Evolutionary conservation across 2,329 filamentous ascomycete genomes (phyloP).

Genomic region (Fusarium sp.): DNA sequence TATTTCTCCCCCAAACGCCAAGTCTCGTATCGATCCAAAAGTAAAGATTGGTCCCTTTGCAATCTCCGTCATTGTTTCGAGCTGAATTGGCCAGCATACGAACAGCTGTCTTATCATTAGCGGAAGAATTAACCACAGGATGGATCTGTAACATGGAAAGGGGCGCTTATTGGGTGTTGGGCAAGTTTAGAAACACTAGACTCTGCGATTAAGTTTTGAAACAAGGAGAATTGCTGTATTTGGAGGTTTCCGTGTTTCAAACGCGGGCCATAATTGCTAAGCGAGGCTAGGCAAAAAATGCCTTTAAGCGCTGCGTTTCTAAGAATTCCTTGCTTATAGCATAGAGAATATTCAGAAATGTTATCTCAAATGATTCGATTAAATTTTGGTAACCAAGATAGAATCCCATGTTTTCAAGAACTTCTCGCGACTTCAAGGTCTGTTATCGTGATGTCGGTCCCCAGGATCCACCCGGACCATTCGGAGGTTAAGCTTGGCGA

Average conservation of each 20-base stretch:
- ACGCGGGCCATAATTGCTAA: background rate
- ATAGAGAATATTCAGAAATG: background rate
- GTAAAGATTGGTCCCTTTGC: background rate
- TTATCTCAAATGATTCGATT: too few species aligned
- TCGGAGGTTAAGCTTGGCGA: background rate
- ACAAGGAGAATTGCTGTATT: conserved; percentile 18
- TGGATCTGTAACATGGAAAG: conserved; percentile 5
- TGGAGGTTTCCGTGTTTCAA: conserved; percentile 20
- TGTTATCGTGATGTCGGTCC: background rate
- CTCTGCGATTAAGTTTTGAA: conserved; percentile 17
- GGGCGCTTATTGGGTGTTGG: background rate
- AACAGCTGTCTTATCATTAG: background rate
- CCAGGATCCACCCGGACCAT: background rate
- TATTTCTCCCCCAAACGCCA: background rate
- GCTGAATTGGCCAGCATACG: background rate
- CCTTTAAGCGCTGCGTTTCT: background rate
- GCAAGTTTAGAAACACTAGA: conserved; percentile 7
- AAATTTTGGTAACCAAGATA: too few species aligned
- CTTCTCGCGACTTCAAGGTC: background rate
- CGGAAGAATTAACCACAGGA: conserved; percentile 14
- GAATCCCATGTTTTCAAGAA: background rate
- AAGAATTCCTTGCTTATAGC: background rate
- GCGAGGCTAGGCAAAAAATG: background rate
- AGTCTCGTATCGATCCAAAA: background rate
- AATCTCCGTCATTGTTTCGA: conserved; percentile 18